Evolutionary conservation across 371 early-diverging fungal species (phyloP).

Genomic region (Mucor piriformis): DNA sequence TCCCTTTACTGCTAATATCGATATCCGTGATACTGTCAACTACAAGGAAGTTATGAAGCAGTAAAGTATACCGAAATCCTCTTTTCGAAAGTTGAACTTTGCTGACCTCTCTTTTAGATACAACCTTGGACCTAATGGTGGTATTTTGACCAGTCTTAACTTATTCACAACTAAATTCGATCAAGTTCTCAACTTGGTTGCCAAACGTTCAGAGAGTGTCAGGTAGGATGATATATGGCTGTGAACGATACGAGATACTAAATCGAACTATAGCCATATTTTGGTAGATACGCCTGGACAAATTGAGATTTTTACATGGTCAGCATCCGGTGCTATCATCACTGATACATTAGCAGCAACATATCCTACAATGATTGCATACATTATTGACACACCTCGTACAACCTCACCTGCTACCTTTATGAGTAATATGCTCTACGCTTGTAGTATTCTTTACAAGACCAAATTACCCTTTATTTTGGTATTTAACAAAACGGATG

Average conservation of each 20-base stretch:
- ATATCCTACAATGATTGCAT: constrained; percentile 93
- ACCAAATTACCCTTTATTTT: constrained; percentile 94
- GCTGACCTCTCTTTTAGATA: constrained; percentile 57
- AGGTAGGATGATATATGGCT: constrained; percentile 44
- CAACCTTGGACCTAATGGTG: constrained; percentile 99
- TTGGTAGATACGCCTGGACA: constrained; percentile 99
- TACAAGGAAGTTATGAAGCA: constrained; percentile 99
- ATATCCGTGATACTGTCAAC: constrained; percentile 98
- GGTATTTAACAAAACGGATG: constrained; percentile 98
- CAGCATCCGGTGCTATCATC: constrained; percentile 97
- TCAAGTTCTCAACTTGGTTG: constrained; percentile 87
- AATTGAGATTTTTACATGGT: constrained; percentile 99
- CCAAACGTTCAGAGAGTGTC: constrained; percentile 73
- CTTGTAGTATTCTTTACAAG: constrained; percentile 95
- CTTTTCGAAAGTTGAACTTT: not conserved
- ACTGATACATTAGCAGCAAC: constrained; percentile 92
- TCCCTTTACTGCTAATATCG: constrained; percentile 96
- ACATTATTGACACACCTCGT: constrained; percentile 97
- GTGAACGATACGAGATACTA: not conserved
- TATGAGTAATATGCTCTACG: constrained; percentile 99
- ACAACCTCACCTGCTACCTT: constrained; percentile 95
- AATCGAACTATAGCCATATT: constrained; percentile 60
- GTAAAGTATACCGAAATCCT: no score
- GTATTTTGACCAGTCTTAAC: constrained; percentile 96
- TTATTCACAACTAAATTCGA: constrained; percentile 97